Base-by-base conservation (phyloP, 768 basidiomycete genomes). In the Cystofilobasidium macerans region DNA sequence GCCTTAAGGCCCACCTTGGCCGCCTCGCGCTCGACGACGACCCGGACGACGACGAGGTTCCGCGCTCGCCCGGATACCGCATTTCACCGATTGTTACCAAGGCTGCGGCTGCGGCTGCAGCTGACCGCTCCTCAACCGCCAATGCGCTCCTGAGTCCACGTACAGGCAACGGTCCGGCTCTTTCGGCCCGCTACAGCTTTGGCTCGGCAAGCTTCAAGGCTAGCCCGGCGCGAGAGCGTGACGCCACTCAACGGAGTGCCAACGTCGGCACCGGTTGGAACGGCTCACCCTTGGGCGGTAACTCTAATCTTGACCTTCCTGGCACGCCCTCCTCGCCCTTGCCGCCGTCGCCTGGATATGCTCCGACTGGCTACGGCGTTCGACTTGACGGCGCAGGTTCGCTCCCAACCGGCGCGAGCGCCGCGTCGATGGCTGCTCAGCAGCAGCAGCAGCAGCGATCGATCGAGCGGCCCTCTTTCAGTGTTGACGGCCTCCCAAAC, bases 141-240 rank as follows among this genome's bases (percentile, higher is more conserved):
- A 64, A 64, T 12, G 42, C 63, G 13, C 63, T 57, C 47, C 56
- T 47, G 32, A 51, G 42, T n/a, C 63, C 57, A 0, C 33, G 42
- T 3, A 28, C 42, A 5, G 56, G 56, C n/a, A 18, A 26, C 22
- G 45, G 11, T 5, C 53, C 51, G 20, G 57, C 65, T 24, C 65
- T 67, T 20, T 51, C 58, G 13, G 60, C 51, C 24, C 45, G 65
- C 40, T 67, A 67, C 43, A 58, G 61, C 65, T 67, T 67, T 40
- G 65, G 65, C 9, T 54, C 51, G 26, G 58, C 60, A 7, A 56
- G 38, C 32, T 48, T 67, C 51, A 61, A 61, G 32, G 35, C 33
- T 42, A 59, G 57, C n/a, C 30, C 64, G 1, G 58, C 45, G 32
- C 35, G 65, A 26, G 59, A 59, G 40, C 57, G 53, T n/a, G n/a